Evolutionary conservation across 805 yeast species (phyloP).

Genomic region (Millerago galiae): DNA sequence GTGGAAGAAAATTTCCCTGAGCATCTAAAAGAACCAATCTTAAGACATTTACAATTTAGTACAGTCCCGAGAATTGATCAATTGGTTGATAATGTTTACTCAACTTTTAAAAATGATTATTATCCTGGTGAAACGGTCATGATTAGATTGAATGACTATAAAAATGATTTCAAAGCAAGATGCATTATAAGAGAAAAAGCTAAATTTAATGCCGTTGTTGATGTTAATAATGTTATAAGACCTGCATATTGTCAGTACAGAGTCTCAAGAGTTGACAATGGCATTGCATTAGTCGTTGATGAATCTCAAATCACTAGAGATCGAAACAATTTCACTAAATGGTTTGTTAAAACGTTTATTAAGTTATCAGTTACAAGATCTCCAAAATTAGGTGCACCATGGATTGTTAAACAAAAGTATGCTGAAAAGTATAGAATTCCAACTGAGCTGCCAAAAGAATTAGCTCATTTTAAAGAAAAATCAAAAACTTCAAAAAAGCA

Average conservation of each 20-base stretch:
- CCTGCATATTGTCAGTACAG: slow-evolving; percentile 66
- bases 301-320: slow-evolving; percentile 74
- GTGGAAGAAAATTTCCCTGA: slow-evolving; percentile 86
- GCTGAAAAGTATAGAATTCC: slow-evolving; percentile 66
- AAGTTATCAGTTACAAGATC: slow-evolving; percentile 60
- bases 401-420: slow-evolving; percentile 81
- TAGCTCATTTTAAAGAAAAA: slow-evolving; percentile 27
- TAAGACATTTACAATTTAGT: slow-evolving; percentile 77
- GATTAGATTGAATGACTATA: slow-evolving; percentile 35
- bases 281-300: slow-evolving; percentile 62
- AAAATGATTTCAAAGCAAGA: slow-evolving; percentile 24
- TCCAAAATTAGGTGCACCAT: slow-evolving; percentile 86
- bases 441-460: slow-evolving; percentile 49
- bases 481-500: slow-evolving; percentile 3
- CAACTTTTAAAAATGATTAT: slow-evolving; percentile 69
- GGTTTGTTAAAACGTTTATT: slow-evolving; percentile 85
- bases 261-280: slow-evolving; percentile 48
- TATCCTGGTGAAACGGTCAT: slow-evolving; percentile 87
- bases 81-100: slow-evolving; percentile 81
- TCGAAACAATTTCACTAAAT: slow-evolving; percentile 81
- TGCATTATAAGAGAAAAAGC: slow-evolving; percentile 81
- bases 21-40: slow-evolving; percentile 85
- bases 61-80: slow-evolving; percentile 76
- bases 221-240: slow-evolving; percentile 30
- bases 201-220: slow-evolving; percentile 49